phyloP scores from a whole-genome alignment of 768 basidiomycete species.

The Rhodotorula sphaerocarpa region DNA sequence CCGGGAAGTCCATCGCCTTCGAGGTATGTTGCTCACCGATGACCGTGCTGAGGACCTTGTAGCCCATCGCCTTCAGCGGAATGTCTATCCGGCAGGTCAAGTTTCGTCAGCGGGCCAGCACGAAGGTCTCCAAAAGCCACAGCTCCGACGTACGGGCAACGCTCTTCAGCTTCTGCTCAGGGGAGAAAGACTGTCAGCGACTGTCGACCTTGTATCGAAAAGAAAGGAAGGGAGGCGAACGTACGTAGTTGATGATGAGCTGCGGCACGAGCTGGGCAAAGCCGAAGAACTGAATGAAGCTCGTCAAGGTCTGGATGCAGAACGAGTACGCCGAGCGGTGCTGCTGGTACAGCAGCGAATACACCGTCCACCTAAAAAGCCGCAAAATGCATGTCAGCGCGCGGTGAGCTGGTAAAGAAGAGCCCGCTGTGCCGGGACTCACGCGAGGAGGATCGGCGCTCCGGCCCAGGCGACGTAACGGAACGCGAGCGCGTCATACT shows the following conservation, averaged over 20 bases:
- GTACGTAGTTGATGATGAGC: slow-evolving; percentile 51
- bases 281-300: slow-evolving; percentile 63
- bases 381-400: not conserved
- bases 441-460: slow-evolving; percentile 62
- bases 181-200: slow-evolving; percentile 70
- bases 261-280: slow-evolving; percentile 64
- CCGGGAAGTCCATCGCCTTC: no score
- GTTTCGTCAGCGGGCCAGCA: no score
- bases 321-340: slow-evolving; percentile 87
- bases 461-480: slow-evolving; percentile 85
- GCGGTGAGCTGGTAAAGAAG: not conserved
- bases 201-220: slow-evolving; percentile 47
- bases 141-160: slow-evolving; percentile 10
- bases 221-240: not conserved
- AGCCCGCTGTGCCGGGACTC: not conserved
- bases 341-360: slow-evolving; percentile 50
- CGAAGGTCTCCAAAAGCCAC: slow-evolving; percentile 84
- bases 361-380: slow-evolving; percentile 42
- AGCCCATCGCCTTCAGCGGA: slow-evolving; percentile 95
- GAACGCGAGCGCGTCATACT: slow-evolving; percentile 90
- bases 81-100: slow-evolving; percentile 59
- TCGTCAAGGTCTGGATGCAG: slow-evolving; percentile 49
- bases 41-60: slow-evolving; percentile 61
- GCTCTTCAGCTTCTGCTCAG: slow-evolving; percentile 65
- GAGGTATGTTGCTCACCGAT: no score